Percentiles rank a stretch among this genome's conserved stretches.
Conservation (phyloP, 441 rosid genomes). For the Brassica balearica region DNA sequence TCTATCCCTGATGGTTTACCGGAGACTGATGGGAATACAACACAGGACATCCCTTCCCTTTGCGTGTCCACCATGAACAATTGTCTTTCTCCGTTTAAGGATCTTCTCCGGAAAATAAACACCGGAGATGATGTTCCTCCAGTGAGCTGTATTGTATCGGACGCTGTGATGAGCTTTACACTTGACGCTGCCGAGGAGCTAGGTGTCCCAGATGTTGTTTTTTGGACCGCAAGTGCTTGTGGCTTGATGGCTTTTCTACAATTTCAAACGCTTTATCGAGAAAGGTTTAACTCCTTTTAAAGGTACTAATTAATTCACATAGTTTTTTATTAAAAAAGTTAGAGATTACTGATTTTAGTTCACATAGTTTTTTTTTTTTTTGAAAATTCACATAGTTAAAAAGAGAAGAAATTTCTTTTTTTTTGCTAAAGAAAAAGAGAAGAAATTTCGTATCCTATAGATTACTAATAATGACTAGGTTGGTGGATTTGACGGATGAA, state of each 20-base stretch:
- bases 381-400: background rate
- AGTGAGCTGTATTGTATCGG: slow-evolving; percentile 42
- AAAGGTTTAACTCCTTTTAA: background rate
- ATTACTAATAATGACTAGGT: background rate
- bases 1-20: slow-evolving; percentile 37
- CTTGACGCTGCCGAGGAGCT: slow-evolving; percentile 44
- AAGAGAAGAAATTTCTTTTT: background rate
- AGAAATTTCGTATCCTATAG: background rate
- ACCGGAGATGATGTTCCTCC: slow-evolving; percentile 22
- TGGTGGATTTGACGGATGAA: slow-evolving; percentile 29
- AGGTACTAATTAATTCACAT: background rate
- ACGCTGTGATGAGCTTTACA: slow-evolving; percentile 41
- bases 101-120: slow-evolving; percentile 20
- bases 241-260: slow-evolving; percentile 21
- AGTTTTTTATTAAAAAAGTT: background rate
- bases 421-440: no score
- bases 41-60: slow-evolving; percentile 27
- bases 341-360: background rate
- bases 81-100: slow-evolving; percentile 32
- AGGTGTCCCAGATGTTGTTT: slow-evolving; percentile 38
- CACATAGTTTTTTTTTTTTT: background rate
- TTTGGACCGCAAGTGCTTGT: slow-evolving; percentile 44
- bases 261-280: background rate
- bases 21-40: slow-evolving; percentile 14
- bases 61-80: slow-evolving; percentile 15